Percentiles rank a stretch among this genome's conserved stretches.
Evolutionary conservation across 129 eudicot genomes (phyloP).

Genomic region (Chrysanthemum seticuspe): DNA sequence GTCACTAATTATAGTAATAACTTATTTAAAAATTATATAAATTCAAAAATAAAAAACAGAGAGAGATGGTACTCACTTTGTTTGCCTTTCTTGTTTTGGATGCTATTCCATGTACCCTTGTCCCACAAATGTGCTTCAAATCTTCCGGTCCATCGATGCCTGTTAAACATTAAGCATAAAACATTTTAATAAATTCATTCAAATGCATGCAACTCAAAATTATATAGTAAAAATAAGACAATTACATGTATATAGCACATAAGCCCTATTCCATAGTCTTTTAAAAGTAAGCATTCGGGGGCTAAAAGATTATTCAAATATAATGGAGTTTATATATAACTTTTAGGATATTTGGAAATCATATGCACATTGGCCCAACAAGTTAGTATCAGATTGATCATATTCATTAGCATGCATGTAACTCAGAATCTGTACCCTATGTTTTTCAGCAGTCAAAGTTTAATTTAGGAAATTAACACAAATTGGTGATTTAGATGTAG

Average conservation of each 20-base stretch:
- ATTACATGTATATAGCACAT: conserved; percentile 19
- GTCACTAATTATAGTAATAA: conserved; percentile 27
- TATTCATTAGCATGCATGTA: conserved; percentile 25
- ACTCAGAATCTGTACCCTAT: conserved; percentile 2
- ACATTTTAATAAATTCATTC: neutral
- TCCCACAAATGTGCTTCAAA: conserved; percentile 98
- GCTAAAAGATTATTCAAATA: neutral
- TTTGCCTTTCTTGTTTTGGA: conserved; percentile 85
- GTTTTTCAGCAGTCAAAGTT: conserved; percentile 9
- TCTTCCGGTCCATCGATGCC: conserved; percentile 93
- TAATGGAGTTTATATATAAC: neutral
- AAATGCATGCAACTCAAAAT: conserved; percentile 36
- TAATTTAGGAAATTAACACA: conserved; percentile 10
- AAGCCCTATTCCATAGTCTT: conserved; percentile 9
- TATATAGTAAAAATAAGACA: neutral
- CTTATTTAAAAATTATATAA: neutral
- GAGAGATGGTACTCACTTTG: conserved; percentile 53
- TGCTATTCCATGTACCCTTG: conserved; percentile 79
- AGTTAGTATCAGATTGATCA: conserved; percentile 11
- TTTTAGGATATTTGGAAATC: neutral
- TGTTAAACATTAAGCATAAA: conserved; percentile 23
- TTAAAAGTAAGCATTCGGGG: conserved; percentile 12
- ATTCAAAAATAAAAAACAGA: conserved; percentile 22
- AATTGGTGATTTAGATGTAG: conserved; percentile 11
- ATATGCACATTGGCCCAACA: neutral